phyloP scores from a whole-genome alignment of 768 basidiomycete genomes.

The Tricholoma matsutake region DNA sequence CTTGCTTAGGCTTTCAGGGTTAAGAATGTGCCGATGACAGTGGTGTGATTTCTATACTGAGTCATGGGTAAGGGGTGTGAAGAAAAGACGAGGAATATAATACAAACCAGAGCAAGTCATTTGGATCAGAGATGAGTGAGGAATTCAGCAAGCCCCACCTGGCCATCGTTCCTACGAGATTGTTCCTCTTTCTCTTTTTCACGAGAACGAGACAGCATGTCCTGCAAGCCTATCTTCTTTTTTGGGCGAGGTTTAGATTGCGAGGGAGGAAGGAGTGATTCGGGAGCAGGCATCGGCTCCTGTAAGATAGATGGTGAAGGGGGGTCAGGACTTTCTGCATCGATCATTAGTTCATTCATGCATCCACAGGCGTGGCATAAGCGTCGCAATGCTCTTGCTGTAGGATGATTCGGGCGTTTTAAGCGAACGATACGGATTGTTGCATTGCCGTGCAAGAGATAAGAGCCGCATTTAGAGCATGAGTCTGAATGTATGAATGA shows the following conservation, averaged over 20 bases:
- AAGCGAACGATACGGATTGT: conserved; percentile 33
- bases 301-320: conserved; percentile 2
- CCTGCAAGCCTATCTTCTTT: conserved; percentile 56
- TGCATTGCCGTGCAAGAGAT: conserved; percentile 39
- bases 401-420: conserved; percentile 16
- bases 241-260: conserved; percentile 40
- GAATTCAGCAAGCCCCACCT: conserved; percentile 51
- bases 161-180: conserved; percentile 22
- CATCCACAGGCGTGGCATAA: conserved; percentile 32
- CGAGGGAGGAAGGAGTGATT: conserved; percentile 8
- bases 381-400: conserved; percentile 19
- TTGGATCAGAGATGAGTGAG: conserved; percentile 36
- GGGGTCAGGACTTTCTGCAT: conserved; percentile 4
- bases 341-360: conserved; percentile 16
- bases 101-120: neutral
- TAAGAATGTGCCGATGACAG: no score
- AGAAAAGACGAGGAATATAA: neutral
- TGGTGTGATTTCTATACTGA: neutral
- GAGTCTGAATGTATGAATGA: conserved; percentile 23
- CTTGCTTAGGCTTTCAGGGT: no score
- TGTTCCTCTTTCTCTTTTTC: conserved; percentile 45
- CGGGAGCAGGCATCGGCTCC: conserved; percentile 5
- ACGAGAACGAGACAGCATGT: conserved; percentile 61
- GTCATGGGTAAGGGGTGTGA: neutral
- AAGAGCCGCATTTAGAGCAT: conserved; percentile 55